Conservation (phyloP, 2,329 filamentous ascomycete species). For the Aciculosporium take region DNA sequence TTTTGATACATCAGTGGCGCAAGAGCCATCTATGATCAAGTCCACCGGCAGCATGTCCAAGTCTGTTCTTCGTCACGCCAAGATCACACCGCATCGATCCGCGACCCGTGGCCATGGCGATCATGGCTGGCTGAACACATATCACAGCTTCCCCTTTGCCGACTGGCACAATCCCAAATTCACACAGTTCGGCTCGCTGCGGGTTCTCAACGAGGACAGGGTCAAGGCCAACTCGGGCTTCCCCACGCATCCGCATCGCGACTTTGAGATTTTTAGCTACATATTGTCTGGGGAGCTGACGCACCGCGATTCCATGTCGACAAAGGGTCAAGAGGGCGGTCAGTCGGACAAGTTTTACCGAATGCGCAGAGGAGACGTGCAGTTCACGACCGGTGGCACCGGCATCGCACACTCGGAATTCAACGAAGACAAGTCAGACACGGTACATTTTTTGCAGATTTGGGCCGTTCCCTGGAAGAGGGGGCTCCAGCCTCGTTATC, state of each 20-base stretch:
- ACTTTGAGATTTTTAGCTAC: constrained; percentile 85
- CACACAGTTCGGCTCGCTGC: constrained; percentile 58
- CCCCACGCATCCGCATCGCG: constrained; percentile 70
- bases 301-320: constrained; percentile 74
- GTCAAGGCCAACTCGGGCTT: constrained; percentile 63
- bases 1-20: not conserved
- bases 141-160: constrained; percentile 77
- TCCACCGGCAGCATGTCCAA: constrained; percentile 41
- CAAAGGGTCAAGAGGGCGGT: constrained; percentile 47
- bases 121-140: constrained; percentile 79
- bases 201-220: constrained; percentile 81
- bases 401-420: constrained; percentile 70
- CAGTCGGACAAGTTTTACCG: constrained; percentile 51
- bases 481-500: constrained; percentile 60
- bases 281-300: constrained; percentile 76
- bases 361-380: constrained; percentile 68
- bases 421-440: constrained; percentile 57
- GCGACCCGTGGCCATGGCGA: constrained; percentile 59
- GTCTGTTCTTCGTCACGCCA: constrained; percentile 45
- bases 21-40: constrained; percentile 20
- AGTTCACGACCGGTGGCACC: constrained; percentile 80
- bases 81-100: constrained; percentile 62
- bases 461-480: constrained; percentile 70
- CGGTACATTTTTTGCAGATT: constrained; percentile 78
- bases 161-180: constrained; percentile 53